Conservation (phyloP, 1,284 basidiomycete species). For the Thecaphora thlaspeos region DNA sequence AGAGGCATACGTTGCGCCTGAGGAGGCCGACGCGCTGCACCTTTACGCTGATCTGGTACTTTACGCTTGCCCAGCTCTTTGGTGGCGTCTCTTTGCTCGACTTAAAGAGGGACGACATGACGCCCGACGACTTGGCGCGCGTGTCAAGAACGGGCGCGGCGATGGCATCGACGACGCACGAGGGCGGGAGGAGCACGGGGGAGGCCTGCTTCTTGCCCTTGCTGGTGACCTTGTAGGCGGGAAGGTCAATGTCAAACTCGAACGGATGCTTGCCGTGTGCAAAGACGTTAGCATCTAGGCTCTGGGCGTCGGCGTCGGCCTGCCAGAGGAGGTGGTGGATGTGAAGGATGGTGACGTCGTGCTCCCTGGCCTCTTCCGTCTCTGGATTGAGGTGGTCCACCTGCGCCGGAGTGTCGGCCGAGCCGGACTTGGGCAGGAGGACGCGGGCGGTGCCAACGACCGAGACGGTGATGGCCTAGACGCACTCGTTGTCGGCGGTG, state of each 20-base stretch:
- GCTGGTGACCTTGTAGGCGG: conserved; percentile 8
- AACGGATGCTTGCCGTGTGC: conserved; percentile 30
- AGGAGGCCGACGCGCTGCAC: conserved; percentile 45
- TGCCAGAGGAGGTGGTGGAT: conserved; percentile 33
- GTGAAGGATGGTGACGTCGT: conserved; percentile 32
- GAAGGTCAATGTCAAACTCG: conserved; percentile 34
- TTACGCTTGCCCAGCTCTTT: conserved; percentile 44
- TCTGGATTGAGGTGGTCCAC: conserved; percentile 16
- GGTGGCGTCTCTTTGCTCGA: conserved; percentile 7
- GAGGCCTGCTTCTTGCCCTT: conserved; percentile 15
- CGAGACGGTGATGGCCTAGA: conserved; percentile 36
- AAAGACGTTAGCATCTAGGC: conserved; percentile 13
- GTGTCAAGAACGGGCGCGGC: conserved; percentile 10
- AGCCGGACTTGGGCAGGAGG: conserved; percentile 19
- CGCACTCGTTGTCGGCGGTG: conserved; percentile 18
- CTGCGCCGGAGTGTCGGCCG: conserved; percentile 15
- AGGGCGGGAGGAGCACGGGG: conserved; percentile 15
- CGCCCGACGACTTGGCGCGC: conserved; percentile 8
- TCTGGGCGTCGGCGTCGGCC: conserved; percentile 6
- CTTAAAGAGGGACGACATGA: conserved; percentile 18
- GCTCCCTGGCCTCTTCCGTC: conserved; percentile 24
- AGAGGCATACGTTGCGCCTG: conserved; percentile 41
- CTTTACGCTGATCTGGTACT: conserved; percentile 51
- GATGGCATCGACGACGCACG: conserved; percentile 18
- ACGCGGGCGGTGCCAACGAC: conserved; percentile 27